Conservation (phyloP, 2,329 filamentous ascomycete species). For the Xylaria sp. region DNA sequence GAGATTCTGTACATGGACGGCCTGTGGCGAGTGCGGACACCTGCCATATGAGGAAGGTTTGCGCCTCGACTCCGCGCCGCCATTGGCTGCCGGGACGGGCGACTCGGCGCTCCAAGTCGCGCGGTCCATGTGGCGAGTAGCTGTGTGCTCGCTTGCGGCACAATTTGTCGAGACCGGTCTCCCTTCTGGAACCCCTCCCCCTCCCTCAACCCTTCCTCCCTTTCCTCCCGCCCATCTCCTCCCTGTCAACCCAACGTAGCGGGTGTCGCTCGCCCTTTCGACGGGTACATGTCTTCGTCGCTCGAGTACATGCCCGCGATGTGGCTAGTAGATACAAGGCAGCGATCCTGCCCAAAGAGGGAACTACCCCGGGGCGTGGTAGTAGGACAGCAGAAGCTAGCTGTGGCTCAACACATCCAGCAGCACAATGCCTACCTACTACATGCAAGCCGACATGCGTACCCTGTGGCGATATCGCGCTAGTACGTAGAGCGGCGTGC, state of each 20-base stretch:
- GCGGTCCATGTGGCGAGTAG: slow-evolving; percentile 20
- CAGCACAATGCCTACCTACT: too few species aligned
- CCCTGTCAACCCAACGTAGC: slow-evolving; percentile 1
- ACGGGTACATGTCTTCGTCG: too few species aligned
- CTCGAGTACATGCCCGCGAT: too few species aligned
- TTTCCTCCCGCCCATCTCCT: slow-evolving; percentile 4
- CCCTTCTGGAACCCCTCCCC: neutral
- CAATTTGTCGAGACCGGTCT: too few species aligned
- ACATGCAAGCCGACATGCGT: slow-evolving; percentile 4
- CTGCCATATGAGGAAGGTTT: slow-evolving; percentile 36
- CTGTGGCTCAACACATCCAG: too few species aligned
- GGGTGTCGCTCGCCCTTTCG: too few species aligned
- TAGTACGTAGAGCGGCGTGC: too few species aligned
- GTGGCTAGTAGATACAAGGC: slow-evolving; percentile 30
- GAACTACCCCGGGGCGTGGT: slow-evolving; percentile 32
- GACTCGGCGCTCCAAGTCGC: slow-evolving; percentile 23
- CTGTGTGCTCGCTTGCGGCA: slow-evolving; percentile 17
- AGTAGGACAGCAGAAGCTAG: too few species aligned
- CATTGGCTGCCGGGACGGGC: slow-evolving; percentile 27
- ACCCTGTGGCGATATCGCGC: slow-evolving; percentile 18
- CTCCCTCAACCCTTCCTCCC: slow-evolving; percentile 8
- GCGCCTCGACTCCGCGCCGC: slow-evolving; percentile 18
- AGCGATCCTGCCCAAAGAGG: slow-evolving; percentile 23
- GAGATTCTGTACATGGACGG: slow-evolving; percentile 24
- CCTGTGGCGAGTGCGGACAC: slow-evolving; percentile 28